These are phyloP conservation scores for Bacidia gigantensis DNA, from an alignment of 495 filamentous ascomycete genomes.

Conservation along the genomic window DNA sequence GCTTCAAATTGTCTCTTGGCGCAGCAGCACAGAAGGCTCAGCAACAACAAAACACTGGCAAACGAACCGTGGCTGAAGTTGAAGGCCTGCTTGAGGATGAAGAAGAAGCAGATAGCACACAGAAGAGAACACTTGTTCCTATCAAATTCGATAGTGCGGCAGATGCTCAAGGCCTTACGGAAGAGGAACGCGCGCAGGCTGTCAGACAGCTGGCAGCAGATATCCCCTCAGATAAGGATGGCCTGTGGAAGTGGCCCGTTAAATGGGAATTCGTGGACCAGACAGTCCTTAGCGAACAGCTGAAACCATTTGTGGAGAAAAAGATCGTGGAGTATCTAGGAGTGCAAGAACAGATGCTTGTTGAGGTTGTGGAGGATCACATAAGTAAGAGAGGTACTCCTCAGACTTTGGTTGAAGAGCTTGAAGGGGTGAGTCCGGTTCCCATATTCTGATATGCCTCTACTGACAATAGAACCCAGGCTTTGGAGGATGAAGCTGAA, in stretches of 20 bases:
- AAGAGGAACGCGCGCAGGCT: conserved; percentile 72
- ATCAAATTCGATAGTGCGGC: conserved; percentile 79
- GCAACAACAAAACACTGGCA: conserved; percentile 49
- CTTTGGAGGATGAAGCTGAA: conserved; percentile 89
- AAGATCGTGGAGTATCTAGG: conserved; percentile 94
- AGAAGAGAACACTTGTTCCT: conserved; percentile 71
- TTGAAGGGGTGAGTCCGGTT: conserved; percentile 58
- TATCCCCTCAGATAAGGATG: conserved; percentile 76
- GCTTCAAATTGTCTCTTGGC: conserved; percentile 88
- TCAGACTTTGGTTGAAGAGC: conserved; percentile 65
- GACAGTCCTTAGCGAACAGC: conserved; percentile 66
- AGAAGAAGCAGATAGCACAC: conserved; percentile 58
- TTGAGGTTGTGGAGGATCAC: conserved; percentile 84
- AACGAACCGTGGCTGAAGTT: conserved; percentile 81
- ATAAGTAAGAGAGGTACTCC: conserved; percentile 64
- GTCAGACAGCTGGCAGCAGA: conserved; percentile 70
- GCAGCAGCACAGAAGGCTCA: conserved; percentile 66
- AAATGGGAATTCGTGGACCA: conserved; percentile 93
- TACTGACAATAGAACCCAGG: conserved; percentile 39
- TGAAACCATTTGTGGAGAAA: conserved; percentile 92
- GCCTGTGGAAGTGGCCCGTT: conserved; percentile 82
- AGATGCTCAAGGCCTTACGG: conserved; percentile 53
- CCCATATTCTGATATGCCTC: conserved; percentile 2
- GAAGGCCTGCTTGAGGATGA: conserved; percentile 91
- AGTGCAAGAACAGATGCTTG: conserved; percentile 89